Evolutionary conservation across 306 rosid species (phyloP).

Genomic region (Cucurbita pepo): DNA sequence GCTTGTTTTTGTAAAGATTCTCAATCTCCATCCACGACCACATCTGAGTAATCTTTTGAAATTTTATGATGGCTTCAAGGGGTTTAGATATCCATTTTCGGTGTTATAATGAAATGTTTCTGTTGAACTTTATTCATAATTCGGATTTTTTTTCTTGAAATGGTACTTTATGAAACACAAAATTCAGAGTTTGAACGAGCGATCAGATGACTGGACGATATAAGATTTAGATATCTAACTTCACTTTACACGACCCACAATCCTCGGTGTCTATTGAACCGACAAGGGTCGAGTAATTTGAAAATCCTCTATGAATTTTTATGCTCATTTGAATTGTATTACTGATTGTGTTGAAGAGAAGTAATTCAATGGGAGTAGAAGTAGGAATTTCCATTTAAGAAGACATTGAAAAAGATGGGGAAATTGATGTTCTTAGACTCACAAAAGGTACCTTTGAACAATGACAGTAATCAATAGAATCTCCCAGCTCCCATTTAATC

Average conservation of each 20-base stretch:
- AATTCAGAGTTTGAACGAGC: no score
- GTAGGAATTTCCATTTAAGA: background rate
- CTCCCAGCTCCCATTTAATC: background rate
- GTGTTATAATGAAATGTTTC: background rate
- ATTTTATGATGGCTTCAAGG: background rate
- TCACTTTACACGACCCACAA: no score
- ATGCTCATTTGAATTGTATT: no score
- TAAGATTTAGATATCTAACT: no score
- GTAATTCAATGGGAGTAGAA: background rate
- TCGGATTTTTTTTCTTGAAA: background rate
- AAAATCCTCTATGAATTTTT: background rate
- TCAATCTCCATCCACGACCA: background rate
- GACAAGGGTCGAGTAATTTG: background rate
- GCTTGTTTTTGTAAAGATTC: slow-evolving; percentile 2
- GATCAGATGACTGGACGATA: no score
- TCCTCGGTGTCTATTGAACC: no score
- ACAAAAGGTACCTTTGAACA: background rate
- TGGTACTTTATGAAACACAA: no score
- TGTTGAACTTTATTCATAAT: background rate
- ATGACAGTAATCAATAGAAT: background rate
- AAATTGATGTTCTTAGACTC: background rate
- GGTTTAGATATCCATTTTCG: background rate
- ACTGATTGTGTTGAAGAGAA: background rate
- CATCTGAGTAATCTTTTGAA: background rate
- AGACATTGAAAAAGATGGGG: background rate